Evolutionary conservation across 768 basidiomycete genomes (phyloP).

Genomic region (Calocybe gangraenosa): DNA sequence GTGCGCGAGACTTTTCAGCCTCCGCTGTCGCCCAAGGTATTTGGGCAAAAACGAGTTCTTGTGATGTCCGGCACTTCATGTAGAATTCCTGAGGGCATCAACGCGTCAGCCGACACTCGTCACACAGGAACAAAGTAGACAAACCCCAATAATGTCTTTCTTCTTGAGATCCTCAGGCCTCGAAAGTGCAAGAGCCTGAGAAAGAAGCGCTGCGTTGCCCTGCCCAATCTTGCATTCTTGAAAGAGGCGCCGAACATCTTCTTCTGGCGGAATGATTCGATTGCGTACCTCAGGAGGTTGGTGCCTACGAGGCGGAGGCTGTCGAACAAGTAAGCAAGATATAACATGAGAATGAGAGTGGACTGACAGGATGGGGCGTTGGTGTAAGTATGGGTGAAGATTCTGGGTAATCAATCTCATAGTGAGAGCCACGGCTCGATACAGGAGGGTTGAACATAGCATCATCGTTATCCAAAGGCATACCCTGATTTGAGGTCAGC

Average conservation of each 20-base stretch:
- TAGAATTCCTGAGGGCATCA: conserved; percentile 69
- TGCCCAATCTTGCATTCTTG: conserved; percentile 83
- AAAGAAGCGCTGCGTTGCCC: conserved; percentile 74
- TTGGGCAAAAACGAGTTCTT: conserved; percentile 82
- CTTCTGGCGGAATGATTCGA: conserved; percentile 65
- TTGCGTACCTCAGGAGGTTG: conserved; percentile 31
- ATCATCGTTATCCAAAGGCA: conserved; percentile 76
- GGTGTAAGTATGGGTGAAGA: conserved; percentile 25
- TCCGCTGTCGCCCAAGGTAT: conserved; percentile 88
- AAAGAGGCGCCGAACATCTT: conserved; percentile 78
- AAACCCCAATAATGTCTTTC: conserved; percentile 61
- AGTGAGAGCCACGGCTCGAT: conserved; percentile 33
- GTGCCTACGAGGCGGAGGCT: conserved; percentile 30
- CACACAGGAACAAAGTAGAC: background rate
- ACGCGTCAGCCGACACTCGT: background rate
- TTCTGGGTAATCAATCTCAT: conserved; percentile 33
- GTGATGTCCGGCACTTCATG: conserved; percentile 70
- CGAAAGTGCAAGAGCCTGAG: conserved; percentile 64
- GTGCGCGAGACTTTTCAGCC: conserved; percentile 63
- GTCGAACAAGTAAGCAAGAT: conserved; percentile 2
- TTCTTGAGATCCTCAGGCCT: conserved; percentile 66
- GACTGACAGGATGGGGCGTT: conserved; percentile 23
- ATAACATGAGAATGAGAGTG: background rate
- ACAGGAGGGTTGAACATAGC: conserved; percentile 73
- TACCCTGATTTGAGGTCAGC: conserved; percentile 38